Conservation (phyloP, 2,329 filamentous ascomycete genomes). For the Aureobasidium sp. region DNA sequence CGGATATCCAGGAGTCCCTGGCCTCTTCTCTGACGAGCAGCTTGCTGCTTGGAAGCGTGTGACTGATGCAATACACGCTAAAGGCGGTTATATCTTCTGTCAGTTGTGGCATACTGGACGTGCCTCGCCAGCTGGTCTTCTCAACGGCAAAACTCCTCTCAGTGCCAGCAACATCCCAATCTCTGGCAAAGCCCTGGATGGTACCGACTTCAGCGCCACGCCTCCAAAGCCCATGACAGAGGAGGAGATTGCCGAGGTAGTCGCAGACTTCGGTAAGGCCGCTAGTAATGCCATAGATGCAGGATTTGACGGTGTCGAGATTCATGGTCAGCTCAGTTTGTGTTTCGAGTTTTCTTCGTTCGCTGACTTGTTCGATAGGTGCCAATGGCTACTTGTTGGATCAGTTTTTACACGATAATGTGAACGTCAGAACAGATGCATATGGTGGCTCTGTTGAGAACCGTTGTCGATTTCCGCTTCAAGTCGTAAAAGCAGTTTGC, state of each 20-base stretch:
- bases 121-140: conserved; percentile 21
- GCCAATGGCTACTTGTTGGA: conserved; percentile 48
- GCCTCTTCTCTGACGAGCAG: conserved; percentile 50
- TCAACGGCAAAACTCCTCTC: conserved; percentile 20
- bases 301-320: conserved; percentile 53
- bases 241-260: conserved; percentile 30
- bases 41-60: conserved; percentile 53
- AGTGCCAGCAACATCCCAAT: conserved; percentile 29
- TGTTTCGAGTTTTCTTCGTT: neutral
- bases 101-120: conserved; percentile 58
- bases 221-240: conserved; percentile 30
- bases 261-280: conserved; percentile 19
- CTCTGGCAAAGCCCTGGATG: conserved; percentile 22
- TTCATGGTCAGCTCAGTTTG: conserved; percentile 26
- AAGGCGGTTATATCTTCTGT: conserved; percentile 53
- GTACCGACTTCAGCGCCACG: conserved; percentile 29
- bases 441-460: conserved; percentile 41
- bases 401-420: conserved; percentile 55
- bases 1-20: conserved; percentile 46
- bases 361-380: conserved; percentile 16
- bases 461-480: conserved; percentile 43
- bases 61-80: conserved; percentile 56
- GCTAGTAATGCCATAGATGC: conserved; percentile 27
- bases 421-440: conserved; percentile 45
- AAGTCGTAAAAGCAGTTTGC: conserved; percentile 43